Base-by-base conservation (phyloP, 2,329 filamentous ascomycete genomes). In the Xylaria sp. region DNA sequence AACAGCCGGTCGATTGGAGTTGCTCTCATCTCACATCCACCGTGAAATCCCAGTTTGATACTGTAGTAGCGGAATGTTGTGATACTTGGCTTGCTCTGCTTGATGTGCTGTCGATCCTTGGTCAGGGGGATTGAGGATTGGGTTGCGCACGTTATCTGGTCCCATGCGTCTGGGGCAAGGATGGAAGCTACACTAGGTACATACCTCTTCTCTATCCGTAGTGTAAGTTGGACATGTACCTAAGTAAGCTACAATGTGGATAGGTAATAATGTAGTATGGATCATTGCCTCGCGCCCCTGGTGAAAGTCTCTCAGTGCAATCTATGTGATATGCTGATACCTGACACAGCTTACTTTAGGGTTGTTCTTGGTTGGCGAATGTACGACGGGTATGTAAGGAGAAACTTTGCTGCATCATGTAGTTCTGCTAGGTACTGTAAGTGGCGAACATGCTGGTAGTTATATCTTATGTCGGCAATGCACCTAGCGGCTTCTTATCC, bases 381-480 rank as follows among this genome's bases (percentile, higher is more conserved):
- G 61, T 64, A 57, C 35, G 31, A 57, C 61, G 61, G 61, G 57
- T 61, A 61, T 64, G 61, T 61, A 51, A 54, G 45, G 46, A 43
- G 52, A 52, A 33, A n/a, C n/a, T 42, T 62, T 40, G 53, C 42
- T 53, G 53, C 60, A 57, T 58, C 25, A 38, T 49, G 54, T 56
- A 47, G 42, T 33, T 56, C 15, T 47, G 15, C 31, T 54, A 54
- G 15, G 35, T 28, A 17, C 14, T 54, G n/a, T n/a, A n/a, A n/a
- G n/a, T n/a, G n/a, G n/a, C n/a, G n/a, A n/a, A n/a, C n/a, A n/a
- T n/a, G n/a, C n/a, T n/a, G n/a, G n/a, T n/a, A n/a, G n/a, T n/a
- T n/a, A n/a, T n/a, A n/a, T n/a, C 5, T 15, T 33, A 56, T 56
- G 53, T 38, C 33, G 33, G 49, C 23, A 25, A 19, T 51, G 21